A percentile compares a stretch with the other conserved stretches of the same genome.
Conservation (phyloP, 371 early-diverging fungal genomes). For the Quaeritorhiza haematococci region DNA sequence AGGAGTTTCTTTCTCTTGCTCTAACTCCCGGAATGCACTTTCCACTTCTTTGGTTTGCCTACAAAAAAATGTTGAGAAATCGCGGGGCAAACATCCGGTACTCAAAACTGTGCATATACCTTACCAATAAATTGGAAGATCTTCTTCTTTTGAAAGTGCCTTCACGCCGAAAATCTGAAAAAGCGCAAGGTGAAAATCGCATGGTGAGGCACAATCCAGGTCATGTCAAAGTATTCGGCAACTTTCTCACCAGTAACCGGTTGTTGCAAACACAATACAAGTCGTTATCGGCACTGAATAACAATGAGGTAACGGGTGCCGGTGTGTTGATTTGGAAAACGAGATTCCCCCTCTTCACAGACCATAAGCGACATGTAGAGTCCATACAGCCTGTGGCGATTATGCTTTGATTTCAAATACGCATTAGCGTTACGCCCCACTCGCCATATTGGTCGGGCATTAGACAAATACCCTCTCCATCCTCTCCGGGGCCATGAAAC, state of each 20-base stretch:
- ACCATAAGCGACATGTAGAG: constrained; percentile 50
- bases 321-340: constrained; percentile 56
- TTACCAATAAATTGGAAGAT: constrained; percentile 40
- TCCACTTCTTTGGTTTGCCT: constrained; percentile 5
- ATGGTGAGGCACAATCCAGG: neutral
- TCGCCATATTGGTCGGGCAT: too few relatives aligned
- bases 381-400: constrained; percentile 51
- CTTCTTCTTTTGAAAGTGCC: constrained; percentile 37
- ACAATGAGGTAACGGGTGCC: constrained; percentile 29
- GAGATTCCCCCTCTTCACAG: constrained; percentile 43
- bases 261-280: constrained; percentile 37
- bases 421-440: neutral
- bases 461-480: neutral
- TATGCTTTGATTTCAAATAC: constrained; percentile 24
- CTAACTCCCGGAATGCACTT: constrained; percentile 1
- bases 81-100: constrained; percentile 3
- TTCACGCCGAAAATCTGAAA: constrained; percentile 33
- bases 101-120: constrained; percentile 15
- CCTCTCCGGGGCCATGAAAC: too few relatives aligned
- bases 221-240: neutral
- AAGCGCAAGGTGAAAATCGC: neutral
- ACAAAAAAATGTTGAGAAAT: constrained; percentile 6
- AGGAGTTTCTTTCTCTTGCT: constrained; percentile 2
- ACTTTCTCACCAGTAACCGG: constrained; percentile 34
- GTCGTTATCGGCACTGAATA: constrained; percentile 23